These are phyloP conservation scores for Naganishia liquefaciens DNA, from an alignment of 1,284 basidiomycete species.

Conservation along the genomic window DNA sequence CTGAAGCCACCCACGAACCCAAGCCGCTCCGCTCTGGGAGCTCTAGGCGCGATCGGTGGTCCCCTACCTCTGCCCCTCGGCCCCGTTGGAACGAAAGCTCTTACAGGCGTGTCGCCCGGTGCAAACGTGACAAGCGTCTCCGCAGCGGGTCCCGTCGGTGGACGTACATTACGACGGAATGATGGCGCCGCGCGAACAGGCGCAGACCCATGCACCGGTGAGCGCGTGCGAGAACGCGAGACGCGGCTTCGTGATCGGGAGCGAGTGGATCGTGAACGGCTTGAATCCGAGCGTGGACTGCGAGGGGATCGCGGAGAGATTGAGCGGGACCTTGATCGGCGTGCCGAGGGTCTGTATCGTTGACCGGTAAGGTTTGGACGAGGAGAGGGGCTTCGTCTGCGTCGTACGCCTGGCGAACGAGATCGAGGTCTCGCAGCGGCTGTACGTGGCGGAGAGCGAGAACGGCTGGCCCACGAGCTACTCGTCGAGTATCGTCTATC, in stretches of 20 bases:
- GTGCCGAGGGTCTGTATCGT: too few relatives aligned
- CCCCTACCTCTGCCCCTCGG: conserved; percentile 18
- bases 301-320: too few relatives aligned
- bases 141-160: conserved; percentile 20
- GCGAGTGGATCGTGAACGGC: too few relatives aligned
- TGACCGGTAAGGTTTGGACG: too few relatives aligned
- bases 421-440: too few relatives aligned
- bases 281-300: too few relatives aligned
- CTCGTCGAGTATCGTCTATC: conserved; percentile 10
- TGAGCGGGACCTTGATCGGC: too few relatives aligned
- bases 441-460: neutral
- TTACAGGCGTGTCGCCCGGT: neutral
- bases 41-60: conserved; percentile 11
- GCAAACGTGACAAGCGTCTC: neutral
- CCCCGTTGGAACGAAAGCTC: conserved; percentile 5
- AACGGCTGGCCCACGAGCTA: conserved; percentile 1
- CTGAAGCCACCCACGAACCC: neutral
- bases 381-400: too few relatives aligned
- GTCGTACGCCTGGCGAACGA: too few relatives aligned
- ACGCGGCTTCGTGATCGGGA: neutral
- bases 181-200: conserved; percentile 1
- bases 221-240: conserved; percentile 10
- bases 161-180: conserved; percentile 1
- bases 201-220: neutral
- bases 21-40: conserved; percentile 18